Evolutionary conservation across 148 eudicot genomes (phyloP), one percentile per base, ranked within the genome.

Genomic region (Amaranthus cruentus): DNA sequence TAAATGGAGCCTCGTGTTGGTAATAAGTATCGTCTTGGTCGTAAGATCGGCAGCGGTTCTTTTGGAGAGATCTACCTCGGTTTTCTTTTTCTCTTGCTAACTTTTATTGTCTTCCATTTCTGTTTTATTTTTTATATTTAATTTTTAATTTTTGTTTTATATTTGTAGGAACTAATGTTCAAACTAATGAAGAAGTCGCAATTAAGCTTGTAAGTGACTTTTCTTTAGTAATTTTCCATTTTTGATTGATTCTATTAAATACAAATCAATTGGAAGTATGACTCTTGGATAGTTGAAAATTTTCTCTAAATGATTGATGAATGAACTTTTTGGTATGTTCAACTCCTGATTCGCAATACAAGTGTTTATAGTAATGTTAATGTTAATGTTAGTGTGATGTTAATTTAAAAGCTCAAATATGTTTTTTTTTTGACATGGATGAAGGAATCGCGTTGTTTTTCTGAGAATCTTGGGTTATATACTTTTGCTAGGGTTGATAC

Each of bases 21-120:
- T 1, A 89, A 87, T 62, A 89, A 89, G 84, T 89, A 86, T 65
- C 85, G 94, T 64, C 85, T 89, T 15, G 94, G 94, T 61, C 80
- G 85, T 60, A 89, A 87, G 88, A 88, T 89, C 82, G 92, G 92
- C 7, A 84, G 92, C 75, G 92, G 92, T 68, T 88, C 92, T 51
- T 89, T 89, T 61, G 94, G 94, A 66, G 94, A 89, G 91, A 89
- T 89, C 91, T 86, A 89, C 70, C 87, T 89, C 6, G 94, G 94
- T 89, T 56, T 75, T 46, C 13, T 60, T 54, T 44, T 43, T 18
- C 9, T 1, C 28, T 14, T 47, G 0, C 5, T 60, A 14, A 59
- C 58, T 51, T 50, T 44, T 3, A 55, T 44, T n/a, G 46, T 44
- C 57, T 1, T 57, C 4, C 15, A 5, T 49, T 15, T 8, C 14